These are phyloP conservation scores for Boletus rex-veris DNA, from an alignment of 768 basidiomycete species.

Conservation along the genomic window DNA sequence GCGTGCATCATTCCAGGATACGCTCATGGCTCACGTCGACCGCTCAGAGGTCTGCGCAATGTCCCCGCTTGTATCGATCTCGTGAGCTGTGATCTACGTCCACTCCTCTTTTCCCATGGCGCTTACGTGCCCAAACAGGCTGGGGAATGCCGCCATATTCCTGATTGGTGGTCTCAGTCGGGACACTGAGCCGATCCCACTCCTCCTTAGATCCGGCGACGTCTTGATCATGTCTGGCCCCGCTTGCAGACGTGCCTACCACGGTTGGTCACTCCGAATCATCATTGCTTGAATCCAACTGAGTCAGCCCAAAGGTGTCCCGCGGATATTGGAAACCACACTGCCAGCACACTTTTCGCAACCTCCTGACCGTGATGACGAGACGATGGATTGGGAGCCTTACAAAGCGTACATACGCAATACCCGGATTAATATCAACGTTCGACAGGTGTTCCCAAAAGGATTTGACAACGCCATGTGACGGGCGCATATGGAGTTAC, in stretches of 20 bases:
- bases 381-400: constrained; percentile 48
- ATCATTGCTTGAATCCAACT: not conserved
- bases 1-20: constrained; percentile 47
- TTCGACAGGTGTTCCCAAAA: constrained; percentile 82
- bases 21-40: constrained; percentile 97
- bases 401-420: constrained; percentile 63
- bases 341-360: constrained; percentile 58
- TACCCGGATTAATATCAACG: constrained; percentile 87
- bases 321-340: constrained; percentile 80
- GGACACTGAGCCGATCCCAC: constrained; percentile 69
- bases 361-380: constrained; percentile 23
- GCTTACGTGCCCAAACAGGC: constrained; percentile 39
- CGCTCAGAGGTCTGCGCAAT: constrained; percentile 92
- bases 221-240: constrained; percentile 91
- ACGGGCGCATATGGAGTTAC: not conserved
- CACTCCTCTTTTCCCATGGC: not conserved
- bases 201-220: constrained; percentile 89
- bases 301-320: constrained; percentile 55
- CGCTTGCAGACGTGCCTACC: constrained; percentile 81
- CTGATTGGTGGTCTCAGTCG: constrained; percentile 84
- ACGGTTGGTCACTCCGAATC: constrained; percentile 56
- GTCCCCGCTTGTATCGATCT: constrained; percentile 89
- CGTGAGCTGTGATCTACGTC: constrained; percentile 48
- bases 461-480: constrained; percentile 43
- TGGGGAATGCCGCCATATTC: constrained; percentile 88